Evolutionary conservation across 2,329 filamentous ascomycete genomes (phyloP), one percentile per base, ranked within the genome.

Genomic region (Alternaria sp.): DNA sequence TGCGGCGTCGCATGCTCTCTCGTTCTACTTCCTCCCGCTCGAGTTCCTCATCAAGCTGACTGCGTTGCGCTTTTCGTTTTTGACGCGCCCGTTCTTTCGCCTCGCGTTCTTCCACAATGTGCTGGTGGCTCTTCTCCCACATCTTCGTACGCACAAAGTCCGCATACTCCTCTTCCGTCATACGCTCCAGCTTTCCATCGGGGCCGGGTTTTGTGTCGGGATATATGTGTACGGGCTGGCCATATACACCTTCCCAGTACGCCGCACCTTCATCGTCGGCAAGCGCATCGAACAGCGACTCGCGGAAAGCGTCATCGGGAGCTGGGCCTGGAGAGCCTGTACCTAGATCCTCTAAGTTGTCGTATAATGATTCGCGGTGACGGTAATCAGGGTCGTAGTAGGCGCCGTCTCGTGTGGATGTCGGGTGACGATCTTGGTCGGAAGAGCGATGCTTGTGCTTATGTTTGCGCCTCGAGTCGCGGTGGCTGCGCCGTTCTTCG

Each of bases 191-290:
- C 62, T 85, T 83, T 15, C 87, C 87, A 43, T 70, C 81, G 54
- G 67, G 81, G 56, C 73, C 89, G 79, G 66, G 86, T 86, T 75
- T 83, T 0, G 85, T 84, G 25, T 86, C 84, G 0, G 87, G 77
- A 77, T 96, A 97, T 7, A 89, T 87, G 80, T 97, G 93, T 53
- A 98, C 91, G 0, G 96, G 95, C 78, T 98, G 95, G 1, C 93
- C 94, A 80, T 98, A 99, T n/a, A 99, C 92, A 15, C 89, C 88
- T 79, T 97, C 91, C 96, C 96, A 99, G 82, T 96, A 99, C 8
- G 89, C 88, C 2, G 96, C 96, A 50, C 95, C 96, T 81, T 99
- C 96, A 76, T 98, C 95, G 80, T 99, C 96, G 40, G 93, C 95
- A 80, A 99, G 90, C 30, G 96, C 96, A 79, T 99, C 96, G 81